Evolutionary conservation across 139 green algal species (phyloP).

Genomic region (Asterochloris sp.): DNA sequence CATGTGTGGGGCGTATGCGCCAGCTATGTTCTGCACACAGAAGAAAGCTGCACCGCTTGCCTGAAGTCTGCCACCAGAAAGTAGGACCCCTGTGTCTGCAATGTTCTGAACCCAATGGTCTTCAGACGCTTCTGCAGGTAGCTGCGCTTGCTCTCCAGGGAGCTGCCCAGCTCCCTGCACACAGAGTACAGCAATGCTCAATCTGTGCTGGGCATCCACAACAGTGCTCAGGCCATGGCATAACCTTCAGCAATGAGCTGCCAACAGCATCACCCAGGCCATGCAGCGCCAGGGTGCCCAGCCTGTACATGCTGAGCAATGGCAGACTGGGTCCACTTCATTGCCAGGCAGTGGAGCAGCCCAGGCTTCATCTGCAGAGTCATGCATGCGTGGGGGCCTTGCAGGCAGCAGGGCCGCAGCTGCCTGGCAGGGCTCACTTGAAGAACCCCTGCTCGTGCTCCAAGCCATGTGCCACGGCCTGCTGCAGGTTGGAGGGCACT

Average conservation of each 20-base stretch:
- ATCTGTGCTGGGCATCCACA: no score
- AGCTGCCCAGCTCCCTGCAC: constrained; percentile 35
- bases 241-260: no score
- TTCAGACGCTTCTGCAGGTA: constrained; percentile 40
- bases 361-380: neutral
- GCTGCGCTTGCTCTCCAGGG: constrained; percentile 45
- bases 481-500: constrained; percentile 67
- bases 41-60: neutral
- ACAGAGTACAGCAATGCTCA: neutral
- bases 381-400: neutral
- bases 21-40: neutral
- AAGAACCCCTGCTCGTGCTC: constrained; percentile 64
- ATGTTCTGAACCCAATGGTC: constrained; percentile 56
- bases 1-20: neutral
- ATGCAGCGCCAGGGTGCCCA: neutral
- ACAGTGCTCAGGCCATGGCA: no score
- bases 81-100: constrained; percentile 67
- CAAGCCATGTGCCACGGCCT: constrained; percentile 65
- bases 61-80: constrained; percentile 74
- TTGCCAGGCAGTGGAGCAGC: neutral
- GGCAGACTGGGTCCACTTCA: neutral
- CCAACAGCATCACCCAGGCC: no score
- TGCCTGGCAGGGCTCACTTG: constrained; percentile 29
- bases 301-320: neutral
- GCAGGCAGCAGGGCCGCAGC: neutral